Evolutionary conservation across 225 moss, liverwort and hornwort species (phyloP), one percentile per base, ranked within the genome.

Genomic region (Rhytidiadelphus loreus): DNA sequence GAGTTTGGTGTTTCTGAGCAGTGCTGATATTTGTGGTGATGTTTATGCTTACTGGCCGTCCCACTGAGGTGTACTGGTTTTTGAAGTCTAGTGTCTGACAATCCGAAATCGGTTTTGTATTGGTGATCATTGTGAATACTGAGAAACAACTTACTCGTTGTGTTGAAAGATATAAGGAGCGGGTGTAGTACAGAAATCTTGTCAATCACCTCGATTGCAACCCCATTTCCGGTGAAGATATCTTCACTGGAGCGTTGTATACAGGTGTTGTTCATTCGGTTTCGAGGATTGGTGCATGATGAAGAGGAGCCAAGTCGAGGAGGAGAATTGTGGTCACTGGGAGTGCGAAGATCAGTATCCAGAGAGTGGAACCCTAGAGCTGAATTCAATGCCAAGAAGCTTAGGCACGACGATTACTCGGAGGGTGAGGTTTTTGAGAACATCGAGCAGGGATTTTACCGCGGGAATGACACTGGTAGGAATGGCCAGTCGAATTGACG

Each of bases 311-410:
- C 85, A 87, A 56, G 53, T 37, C 6, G 81, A 53, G 4, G 86
- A 85, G 80, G 64, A 59, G 8, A 88, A 83, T 86, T 92, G 90
- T 22, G 92, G 92, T 9, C 90, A 92, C 75, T 92, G 92, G 90
- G 88, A 88, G 60, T 88, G 39, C 28, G 92, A 88, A 28, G 83
- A 59, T n/a, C 79, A 60, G 44, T 21, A 39, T 44, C n/a, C 83
- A 33, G 88, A 80, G 72, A 48, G 26, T 83, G 75, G 37, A 57
- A 33, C 75, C 88, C 79, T 58, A 44, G 74, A 46, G 50, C 74
- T 55, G 72, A 80, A 81, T 87, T 66, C 39, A 52, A 37, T 59
- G 85, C 85, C 70, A 87, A 91, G 89, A 77, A 77, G 26, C 33
- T 70, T 62, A 50, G 80, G 88, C 68, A 64, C 60, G 19, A 78